Conservation (phyloP, 2,329 filamentous ascomycete species). For the Pestalotiopsis sp. region DNA sequence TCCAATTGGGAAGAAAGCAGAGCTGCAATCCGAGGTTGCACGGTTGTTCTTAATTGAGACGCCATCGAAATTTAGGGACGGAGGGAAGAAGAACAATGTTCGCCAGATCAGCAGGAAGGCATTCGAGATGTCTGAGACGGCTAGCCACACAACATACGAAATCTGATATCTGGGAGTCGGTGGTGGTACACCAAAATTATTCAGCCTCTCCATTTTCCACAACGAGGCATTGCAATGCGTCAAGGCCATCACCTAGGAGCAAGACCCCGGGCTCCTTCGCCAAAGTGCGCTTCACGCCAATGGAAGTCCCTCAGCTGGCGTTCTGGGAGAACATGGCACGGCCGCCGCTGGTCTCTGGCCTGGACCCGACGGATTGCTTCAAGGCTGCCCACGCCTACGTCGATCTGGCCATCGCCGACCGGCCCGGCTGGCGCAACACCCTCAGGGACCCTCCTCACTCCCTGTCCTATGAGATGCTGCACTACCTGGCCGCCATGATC, state of each 20-base stretch:
- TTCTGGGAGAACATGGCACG: slow-evolving; percentile 26
- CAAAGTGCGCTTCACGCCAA: slow-evolving; percentile 24
- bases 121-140: neutral
- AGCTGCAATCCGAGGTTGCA: no score
- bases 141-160: neutral
- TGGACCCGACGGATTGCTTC: slow-evolving; percentile 2
- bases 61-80: neutral
- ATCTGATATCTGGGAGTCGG: neutral
- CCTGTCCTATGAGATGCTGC: slow-evolving; percentile 28
- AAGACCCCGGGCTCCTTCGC: slow-evolving; percentile 7
- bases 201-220: neutral
- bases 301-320: slow-evolving; percentile 29
- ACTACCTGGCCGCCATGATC: slow-evolving; percentile 34
- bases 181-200: neutral
- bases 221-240: neutral
- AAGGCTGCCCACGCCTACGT: slow-evolving; percentile 5
- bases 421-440: neutral
- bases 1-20: no score
- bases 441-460: slow-evolving; percentile 24
- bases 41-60: neutral
- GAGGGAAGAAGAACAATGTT: neutral
- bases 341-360: neutral
- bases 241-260: neutral
- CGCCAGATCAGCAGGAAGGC: neutral
- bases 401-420: neutral